Base-by-base conservation (phyloP, 345 rosid genomes). In the Pelargonium nanum region DNA sequence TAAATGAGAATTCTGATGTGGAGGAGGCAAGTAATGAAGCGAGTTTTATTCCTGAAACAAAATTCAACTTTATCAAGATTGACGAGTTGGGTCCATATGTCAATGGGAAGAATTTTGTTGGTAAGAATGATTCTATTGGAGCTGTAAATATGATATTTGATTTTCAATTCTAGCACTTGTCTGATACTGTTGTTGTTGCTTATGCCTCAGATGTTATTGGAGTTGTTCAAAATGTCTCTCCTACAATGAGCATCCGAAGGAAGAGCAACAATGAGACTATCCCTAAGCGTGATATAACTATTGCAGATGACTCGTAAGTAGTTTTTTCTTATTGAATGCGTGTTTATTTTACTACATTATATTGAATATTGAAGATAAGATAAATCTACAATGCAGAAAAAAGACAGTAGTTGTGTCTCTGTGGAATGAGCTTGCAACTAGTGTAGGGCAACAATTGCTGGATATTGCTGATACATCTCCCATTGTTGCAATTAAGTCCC, bases 391-490 rank as follows among this genome's bases (percentile, higher is more conserved):
- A 55, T 64, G 20, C 81, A 86, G 93, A 60, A 87, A 85, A 77
- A 92, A 75, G 78, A 82, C 91, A 15, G 96, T 92, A 28, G 84
- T 81, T 26, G 91, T 92, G 58, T 85, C 98, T 21, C 61, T 92
- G 55, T 89, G 95, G 96, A 92, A 85, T 68, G 89, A 87, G 10
- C 80, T 89, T 40, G 95, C 98, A 63, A 89, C 86, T n/a, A 62
- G 55, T 59, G 56, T 80, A 13, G 96, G 98, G 22, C 93, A 89
- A 70, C 85, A 89, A 30, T 75, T 86, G 70, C 80, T 86, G 19
- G 89, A 89, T 63, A 60, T 62, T 59, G 85, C 83, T 74, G 88
- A 81, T 70, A 69, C 73, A 69, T 83, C 80, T 0, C 96, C 98
- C 3, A 62, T 85, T 26, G 81, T 92, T 58, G 95, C 98, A 20